Percentiles rank a stretch among this genome's conserved stretches.
Evolutionary conservation across 805 yeast genomes (phyloP).

Genomic region (Metschnikowia amazonensis): DNA sequence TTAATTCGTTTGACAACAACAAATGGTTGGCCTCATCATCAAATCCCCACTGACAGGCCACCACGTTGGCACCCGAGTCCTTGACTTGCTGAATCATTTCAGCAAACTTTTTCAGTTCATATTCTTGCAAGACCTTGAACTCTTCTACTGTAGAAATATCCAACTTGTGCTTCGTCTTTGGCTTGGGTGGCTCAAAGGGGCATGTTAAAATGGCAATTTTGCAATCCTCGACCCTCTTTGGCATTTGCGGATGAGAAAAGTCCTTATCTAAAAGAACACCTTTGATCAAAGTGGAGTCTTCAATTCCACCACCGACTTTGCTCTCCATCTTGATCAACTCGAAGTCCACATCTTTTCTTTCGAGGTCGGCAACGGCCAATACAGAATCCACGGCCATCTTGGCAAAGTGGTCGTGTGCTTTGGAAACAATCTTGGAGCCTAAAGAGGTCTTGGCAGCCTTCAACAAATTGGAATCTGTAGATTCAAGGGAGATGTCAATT

Average conservation of each 20-base stretch:
- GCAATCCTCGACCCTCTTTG: constrained; percentile 70
- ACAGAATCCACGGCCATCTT: constrained; percentile 97
- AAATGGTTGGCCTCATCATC: constrained; percentile 98
- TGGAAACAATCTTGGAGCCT: constrained; percentile 94
- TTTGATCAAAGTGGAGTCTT: constrained; percentile 76
- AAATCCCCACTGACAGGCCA: constrained; percentile 99
- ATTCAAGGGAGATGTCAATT: constrained; percentile 47
- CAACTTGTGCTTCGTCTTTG: constrained; percentile 95
- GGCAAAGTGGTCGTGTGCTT: constrained; percentile 90
- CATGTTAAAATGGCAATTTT: constrained; percentile 94
- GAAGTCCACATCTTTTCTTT: constrained; percentile 92
- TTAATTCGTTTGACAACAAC: constrained; percentile 78
- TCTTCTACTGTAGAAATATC: constrained; percentile 94
- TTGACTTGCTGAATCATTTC: constrained; percentile 88
- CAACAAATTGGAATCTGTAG: constrained; percentile 56
- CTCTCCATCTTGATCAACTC: constrained; percentile 95
- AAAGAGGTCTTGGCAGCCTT: constrained; percentile 93
- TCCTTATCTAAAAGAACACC: constrained; percentile 96
- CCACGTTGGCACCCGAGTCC: constrained; percentile 89
- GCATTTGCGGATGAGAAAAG: constrained; percentile 98
- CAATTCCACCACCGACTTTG: constrained; percentile 90
- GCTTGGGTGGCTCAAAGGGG: constrained; percentile 99
- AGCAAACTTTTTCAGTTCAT: constrained; percentile 85
- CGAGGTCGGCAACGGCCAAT: constrained; percentile 83
- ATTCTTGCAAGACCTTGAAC: constrained; percentile 82